phyloP scores from a whole-genome alignment of 306 rosid species.

The Cajanus cajan region DNA sequence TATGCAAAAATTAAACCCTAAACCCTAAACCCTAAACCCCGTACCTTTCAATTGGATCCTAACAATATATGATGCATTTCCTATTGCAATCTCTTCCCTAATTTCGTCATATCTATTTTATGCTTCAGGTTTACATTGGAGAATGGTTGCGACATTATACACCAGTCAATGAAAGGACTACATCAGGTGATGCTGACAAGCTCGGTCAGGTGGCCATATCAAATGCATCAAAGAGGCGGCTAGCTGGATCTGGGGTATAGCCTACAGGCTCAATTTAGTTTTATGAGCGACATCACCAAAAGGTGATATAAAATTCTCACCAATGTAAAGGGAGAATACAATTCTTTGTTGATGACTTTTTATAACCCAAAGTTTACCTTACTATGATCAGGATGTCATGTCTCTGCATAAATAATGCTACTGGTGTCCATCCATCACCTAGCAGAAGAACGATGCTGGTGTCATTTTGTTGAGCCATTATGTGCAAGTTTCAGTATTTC shows the following conservation, averaged over 20 bases:
- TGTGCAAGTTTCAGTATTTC: not conserved
- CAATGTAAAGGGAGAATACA: not conserved
- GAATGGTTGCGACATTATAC: constrained; percentile 75
- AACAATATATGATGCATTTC: not conserved
- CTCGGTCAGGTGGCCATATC: constrained; percentile 74
- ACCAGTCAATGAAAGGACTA: constrained; percentile 53
- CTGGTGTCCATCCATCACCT: constrained; percentile 12
- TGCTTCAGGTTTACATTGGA: constrained; percentile 70
- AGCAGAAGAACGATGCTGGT: constrained; percentile 7
- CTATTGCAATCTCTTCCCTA: not conserved
- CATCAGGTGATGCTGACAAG: constrained; percentile 49
- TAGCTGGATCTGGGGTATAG: constrained; percentile 64
- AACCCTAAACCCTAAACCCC: no score
- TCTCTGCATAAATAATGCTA: constrained; percentile 10
- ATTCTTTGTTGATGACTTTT: not conserved
- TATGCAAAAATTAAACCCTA: no score
- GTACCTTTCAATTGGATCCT: not conserved
- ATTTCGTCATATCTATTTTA: constrained; percentile 7
- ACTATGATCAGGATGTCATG: constrained; percentile 10
- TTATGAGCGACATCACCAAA: not conserved
- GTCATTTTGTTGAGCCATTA: not conserved
- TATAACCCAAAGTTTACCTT: not conserved
- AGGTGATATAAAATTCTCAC: constrained; percentile 14
- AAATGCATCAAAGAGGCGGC: constrained; percentile 77
- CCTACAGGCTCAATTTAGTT: constrained; percentile 12